These are phyloP conservation scores for Suillus paluster DNA, from an alignment of 768 basidiomycete genomes.

Conservation along the genomic window DNA sequence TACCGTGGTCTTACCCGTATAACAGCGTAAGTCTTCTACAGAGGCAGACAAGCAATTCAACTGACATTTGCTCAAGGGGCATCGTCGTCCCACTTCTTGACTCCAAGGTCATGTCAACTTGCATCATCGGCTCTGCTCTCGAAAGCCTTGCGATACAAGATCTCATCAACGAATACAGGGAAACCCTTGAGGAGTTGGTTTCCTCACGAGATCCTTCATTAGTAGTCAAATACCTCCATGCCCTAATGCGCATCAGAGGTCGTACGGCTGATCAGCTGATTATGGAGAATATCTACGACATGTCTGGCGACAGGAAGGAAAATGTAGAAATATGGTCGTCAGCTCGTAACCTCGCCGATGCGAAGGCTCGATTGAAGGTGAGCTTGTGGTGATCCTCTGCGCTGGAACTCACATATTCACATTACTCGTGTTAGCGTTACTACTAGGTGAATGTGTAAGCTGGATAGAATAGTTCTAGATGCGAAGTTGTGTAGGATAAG, in stretches of 20 bases:
- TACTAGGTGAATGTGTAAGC: background rate
- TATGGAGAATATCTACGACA: slow-evolving; percentile 6
- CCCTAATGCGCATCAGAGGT: background rate
- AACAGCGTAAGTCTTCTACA: slow-evolving; percentile 3
- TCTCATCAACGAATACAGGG: slow-evolving; percentile 2
- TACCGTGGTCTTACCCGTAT: slow-evolving; percentile 8
- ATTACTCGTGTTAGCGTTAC: background rate
- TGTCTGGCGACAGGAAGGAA: background rate
- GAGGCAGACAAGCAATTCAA: no score
- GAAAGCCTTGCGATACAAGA: slow-evolving; percentile 4
- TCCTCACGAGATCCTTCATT: background rate
- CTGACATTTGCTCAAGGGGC: background rate
- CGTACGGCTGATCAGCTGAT: slow-evolving; percentile 5
- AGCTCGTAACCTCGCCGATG: slow-evolving; percentile 8
- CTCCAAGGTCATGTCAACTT: slow-evolving; percentile 1
- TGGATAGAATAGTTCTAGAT: background rate
- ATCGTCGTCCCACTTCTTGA: background rate
- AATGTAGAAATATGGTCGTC: slow-evolving; percentile 8
- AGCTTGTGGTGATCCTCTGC: background rate
- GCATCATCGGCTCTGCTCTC: slow-evolving; percentile 3
- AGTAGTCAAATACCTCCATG: slow-evolving; percentile 5
- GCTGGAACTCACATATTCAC: background rate
- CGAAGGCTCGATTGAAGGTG: slow-evolving; percentile 3
- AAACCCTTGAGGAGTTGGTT: background rate
- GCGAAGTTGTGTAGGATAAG: background rate